Conservation (phyloP, 1,139 yeast genomes). For the Waltiozyma sp. region DNA sequence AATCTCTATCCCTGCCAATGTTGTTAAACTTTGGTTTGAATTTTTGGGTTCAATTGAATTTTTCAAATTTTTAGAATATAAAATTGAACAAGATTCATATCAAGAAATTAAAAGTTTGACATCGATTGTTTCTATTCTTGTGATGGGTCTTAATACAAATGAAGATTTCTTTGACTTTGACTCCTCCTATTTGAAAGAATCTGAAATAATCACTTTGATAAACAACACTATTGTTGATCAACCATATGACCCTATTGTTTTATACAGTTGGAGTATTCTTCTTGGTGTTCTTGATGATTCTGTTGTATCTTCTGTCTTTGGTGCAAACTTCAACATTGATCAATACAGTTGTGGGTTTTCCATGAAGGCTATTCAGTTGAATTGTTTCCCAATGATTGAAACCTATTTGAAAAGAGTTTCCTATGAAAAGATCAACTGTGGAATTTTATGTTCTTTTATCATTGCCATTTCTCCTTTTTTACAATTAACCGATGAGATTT, state of each 20-base stretch:
- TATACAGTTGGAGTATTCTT: constrained; percentile 65
- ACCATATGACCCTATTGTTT: constrained; percentile 36
- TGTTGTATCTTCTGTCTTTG: constrained; percentile 15
- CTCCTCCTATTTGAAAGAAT: constrained; percentile 34
- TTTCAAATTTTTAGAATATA: constrained; percentile 24
- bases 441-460: constrained; percentile 48
- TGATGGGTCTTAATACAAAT: constrained; percentile 44
- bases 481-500: constrained; percentile 42
- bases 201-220: constrained; percentile 29
- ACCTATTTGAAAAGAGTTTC: constrained; percentile 33
- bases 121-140: constrained; percentile 37
- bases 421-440: constrained; percentile 44
- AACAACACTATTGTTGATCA: constrained; percentile 27
- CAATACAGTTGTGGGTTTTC: constrained; percentile 24
- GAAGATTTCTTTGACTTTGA: constrained; percentile 26
- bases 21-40: constrained; percentile 46
- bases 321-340: constrained; percentile 18
- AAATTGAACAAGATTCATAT: constrained; percentile 26
- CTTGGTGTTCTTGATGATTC: constrained; percentile 28
- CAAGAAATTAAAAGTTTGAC: constrained; percentile 35
- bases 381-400: constrained; percentile 36
- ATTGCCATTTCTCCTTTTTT: constrained; percentile 48
- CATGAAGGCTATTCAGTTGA: constrained; percentile 31
- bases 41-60: constrained; percentile 35
- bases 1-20: constrained; percentile 21